Conservation (phyloP, 129 eudicot species). For the Scalesia atractyloides region DNA sequence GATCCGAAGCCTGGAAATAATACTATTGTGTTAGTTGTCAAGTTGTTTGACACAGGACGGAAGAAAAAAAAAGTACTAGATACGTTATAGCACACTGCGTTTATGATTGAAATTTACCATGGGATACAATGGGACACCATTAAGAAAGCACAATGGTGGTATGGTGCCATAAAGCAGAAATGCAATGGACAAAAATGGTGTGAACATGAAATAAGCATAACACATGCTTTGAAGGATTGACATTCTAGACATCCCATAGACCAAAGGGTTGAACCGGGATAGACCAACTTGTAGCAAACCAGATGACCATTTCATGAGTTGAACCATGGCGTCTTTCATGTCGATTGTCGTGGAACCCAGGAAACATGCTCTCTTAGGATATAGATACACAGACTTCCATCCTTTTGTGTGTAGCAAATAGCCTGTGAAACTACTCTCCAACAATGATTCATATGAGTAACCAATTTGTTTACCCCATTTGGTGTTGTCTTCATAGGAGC, state of each 20-base stretch:
- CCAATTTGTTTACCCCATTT: slow-evolving; percentile 90
- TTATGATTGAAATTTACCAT: slow-evolving; percentile 31
- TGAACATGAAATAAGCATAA: slow-evolving; percentile 58
- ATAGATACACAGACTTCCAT: slow-evolving; percentile 70
- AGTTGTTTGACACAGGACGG: too few species aligned
- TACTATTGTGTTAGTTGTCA: not conserved
- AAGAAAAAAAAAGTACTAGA: too few species aligned
- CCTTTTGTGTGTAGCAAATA: slow-evolving; percentile 70
- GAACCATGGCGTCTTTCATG: slow-evolving; percentile 79
- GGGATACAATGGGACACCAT: slow-evolving; percentile 66
- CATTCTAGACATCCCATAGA: slow-evolving; percentile 65
- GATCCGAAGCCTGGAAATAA: slow-evolving; percentile 46
- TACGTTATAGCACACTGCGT: too few species aligned
- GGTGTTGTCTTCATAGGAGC: slow-evolving; percentile 61
- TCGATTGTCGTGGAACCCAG: slow-evolving; percentile 70
- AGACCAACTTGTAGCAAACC: slow-evolving; percentile 70
- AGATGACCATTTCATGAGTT: slow-evolving; percentile 77
- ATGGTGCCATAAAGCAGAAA: slow-evolving; percentile 50
- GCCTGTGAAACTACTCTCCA: slow-evolving; percentile 80
- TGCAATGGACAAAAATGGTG: slow-evolving; percentile 43
- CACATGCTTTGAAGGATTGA: slow-evolving; percentile 61
- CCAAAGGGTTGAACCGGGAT: slow-evolving; percentile 64
- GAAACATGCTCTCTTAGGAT: slow-evolving; percentile 73
- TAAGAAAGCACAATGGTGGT: slow-evolving; percentile 60
- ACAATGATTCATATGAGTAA: slow-evolving; percentile 63